Evolutionary conservation across 164 flowering plant genomes (phyloP), one percentile per base, ranked within the genome.

Genomic region (Umbellularia californica): DNA sequence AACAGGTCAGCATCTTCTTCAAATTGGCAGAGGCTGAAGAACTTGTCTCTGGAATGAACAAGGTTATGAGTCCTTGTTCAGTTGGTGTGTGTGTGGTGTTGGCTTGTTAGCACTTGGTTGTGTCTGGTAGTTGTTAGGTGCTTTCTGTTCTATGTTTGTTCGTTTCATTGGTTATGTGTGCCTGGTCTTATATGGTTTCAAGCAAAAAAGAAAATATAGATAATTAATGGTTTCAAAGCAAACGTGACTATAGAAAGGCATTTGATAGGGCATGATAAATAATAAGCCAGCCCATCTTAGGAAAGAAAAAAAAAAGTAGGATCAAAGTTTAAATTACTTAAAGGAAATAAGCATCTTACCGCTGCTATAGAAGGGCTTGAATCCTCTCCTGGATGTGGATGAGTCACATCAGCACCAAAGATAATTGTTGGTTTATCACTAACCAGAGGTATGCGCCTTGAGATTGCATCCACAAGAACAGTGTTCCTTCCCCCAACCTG

Each of bases 401-500:
- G 97, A n/a, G 98, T 93, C 33, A 95, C 99, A 87, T 95, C 98
- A 75, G 99, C 99, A 63, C 99, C 99, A 84, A 95, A 95, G 30
- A 95, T 93, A 30, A 95, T 95, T 5, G 98, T 95, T 14, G 99
- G 99, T 6, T 81, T 68, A 41, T 93, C 99, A 70, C 95, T 88
- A 74, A 95, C 93, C 11, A 92, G 77, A 50, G 99, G 98, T 50
- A 95, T 90, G 11, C 98, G 87, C 81, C 92, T 84, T 2, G 95
- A 89, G 30, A 95, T 9, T 2, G 99, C 99, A 93, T 95, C 99
- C 77, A 85, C 86, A 50, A 95, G 97, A 28, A 90, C 97, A 0
- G 95, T 95, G 69, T 95, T 95, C 77, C 97, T 83, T 62, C 99
- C 99, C 5, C 99, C 98, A 74, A 95, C 98, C 73, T 76, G 50